Evolutionary conservation across 2,329 filamentous ascomycete genomes (phyloP).

Genomic region (Neopestalotiopsis clavispora): DNA sequence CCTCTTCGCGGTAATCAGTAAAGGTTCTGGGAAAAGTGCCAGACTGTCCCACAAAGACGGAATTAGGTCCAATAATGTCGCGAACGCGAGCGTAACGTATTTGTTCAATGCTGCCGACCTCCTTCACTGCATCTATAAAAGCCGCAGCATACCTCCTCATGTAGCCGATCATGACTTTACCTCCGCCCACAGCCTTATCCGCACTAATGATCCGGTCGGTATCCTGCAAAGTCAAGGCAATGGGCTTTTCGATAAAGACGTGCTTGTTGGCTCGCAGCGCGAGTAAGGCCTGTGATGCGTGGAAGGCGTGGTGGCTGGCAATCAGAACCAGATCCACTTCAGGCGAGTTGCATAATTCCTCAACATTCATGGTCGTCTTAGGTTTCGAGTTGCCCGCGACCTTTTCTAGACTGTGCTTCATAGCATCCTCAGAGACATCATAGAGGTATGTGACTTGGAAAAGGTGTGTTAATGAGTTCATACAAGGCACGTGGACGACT

Average conservation of each 20-base stretch:
- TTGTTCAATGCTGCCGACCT: neutral
- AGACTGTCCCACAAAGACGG: neutral
- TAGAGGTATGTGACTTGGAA: neutral
- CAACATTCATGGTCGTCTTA: neutral
- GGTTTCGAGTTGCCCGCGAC: neutral
- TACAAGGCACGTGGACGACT: neutral
- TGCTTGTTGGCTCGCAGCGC: neutral
- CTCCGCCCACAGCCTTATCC: neutral
- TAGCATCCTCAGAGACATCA: neutral
- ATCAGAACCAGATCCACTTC: neutral
- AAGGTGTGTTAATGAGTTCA: neutral
- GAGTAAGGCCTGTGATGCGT: neutral
- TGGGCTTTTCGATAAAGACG: neutral
- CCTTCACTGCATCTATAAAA: neutral
- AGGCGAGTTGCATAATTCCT: neutral
- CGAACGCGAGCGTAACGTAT: neutral
- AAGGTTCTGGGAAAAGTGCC: neutral
- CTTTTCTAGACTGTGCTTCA: neutral
- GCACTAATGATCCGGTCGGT: neutral
- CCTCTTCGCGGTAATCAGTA: neutral
- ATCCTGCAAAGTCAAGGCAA: neutral
- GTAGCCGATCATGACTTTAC: neutral
- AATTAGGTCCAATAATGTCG: neutral
- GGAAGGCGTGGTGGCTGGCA: neutral
- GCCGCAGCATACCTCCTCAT: neutral